Evolutionary conservation across 805 yeast genomes (phyloP).

Genomic region (Wickerhamiella azyma): DNA sequence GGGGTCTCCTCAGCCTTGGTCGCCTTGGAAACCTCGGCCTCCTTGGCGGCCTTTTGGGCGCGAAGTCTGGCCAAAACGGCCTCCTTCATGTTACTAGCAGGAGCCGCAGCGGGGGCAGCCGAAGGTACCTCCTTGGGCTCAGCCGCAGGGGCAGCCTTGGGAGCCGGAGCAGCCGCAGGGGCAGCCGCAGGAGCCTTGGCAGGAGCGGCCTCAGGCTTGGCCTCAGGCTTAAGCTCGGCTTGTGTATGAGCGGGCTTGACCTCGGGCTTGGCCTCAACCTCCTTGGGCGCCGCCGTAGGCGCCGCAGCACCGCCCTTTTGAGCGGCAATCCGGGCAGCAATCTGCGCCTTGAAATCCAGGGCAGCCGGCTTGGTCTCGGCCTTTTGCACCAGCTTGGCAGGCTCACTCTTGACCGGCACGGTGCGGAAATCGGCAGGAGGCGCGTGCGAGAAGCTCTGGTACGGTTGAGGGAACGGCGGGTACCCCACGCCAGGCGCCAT

Average conservation of each 20-base stretch:
- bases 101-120: neutral
- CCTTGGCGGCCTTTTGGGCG: neutral
- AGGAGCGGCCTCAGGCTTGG: neutral
- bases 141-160: neutral
- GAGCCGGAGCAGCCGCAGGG: neutral
- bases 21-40: constrained; percentile 1
- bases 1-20: constrained; percentile 6
- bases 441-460: neutral
- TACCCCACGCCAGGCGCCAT: neutral
- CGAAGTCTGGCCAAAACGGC: neutral
- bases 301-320: neutral
- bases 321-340: constrained; percentile 2
- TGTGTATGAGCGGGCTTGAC: neutral
- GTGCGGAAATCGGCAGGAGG: neutral
- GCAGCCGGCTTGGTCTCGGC: constrained; percentile 10
- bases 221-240: constrained; percentile 9
- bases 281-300: neutral
- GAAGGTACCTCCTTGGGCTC: neutral
- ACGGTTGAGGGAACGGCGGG: neutral
- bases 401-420: neutral
- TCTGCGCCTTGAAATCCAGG: constrained; percentile 7
- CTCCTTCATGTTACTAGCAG: neutral
- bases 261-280: no score
- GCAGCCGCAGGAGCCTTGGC: neutral
- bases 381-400: constrained; percentile 7